Evolutionary conservation across 768 basidiomycete species (phyloP).

Genomic region (Suillus alpinus): DNA sequence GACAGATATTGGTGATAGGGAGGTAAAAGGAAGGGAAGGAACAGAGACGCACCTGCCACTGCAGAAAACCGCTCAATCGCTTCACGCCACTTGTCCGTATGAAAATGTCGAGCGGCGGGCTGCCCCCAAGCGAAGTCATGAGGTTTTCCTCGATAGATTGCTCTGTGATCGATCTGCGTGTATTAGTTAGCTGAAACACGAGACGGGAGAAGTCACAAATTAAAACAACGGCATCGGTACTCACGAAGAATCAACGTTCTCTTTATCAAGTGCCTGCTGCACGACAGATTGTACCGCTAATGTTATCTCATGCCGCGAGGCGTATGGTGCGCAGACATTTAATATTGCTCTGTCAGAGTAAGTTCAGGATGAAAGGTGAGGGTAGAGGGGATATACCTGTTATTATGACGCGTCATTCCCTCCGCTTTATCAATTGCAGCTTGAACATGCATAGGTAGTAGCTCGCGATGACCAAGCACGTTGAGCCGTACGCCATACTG

Average conservation of each 20-base stretch:
- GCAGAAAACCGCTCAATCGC: slow-evolving; percentile 83
- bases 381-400: slow-evolving; percentile 44
- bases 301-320: slow-evolving; percentile 89
- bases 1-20: neutral
- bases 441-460: slow-evolving; percentile 80
- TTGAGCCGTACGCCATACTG: slow-evolving; percentile 81
- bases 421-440: slow-evolving; percentile 70
- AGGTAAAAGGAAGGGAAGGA: neutral
- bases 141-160: slow-evolving; percentile 46
- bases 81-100: slow-evolving; percentile 90
- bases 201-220: slow-evolving; percentile 2
- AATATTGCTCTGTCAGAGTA: slow-evolving; percentile 64
- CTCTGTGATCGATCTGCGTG: neutral
- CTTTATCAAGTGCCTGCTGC: slow-evolving; percentile 31
- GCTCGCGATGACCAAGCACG: slow-evolving; percentile 68
- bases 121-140: slow-evolving; percentile 60
- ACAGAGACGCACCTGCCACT: slow-evolving; percentile 82
- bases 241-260: slow-evolving; percentile 27
- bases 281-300: slow-evolving; percentile 54
- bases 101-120: slow-evolving; percentile 85
- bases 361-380: neutral
- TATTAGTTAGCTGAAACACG: neutral
- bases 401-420: slow-evolving; percentile 69
- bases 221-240: neutral
- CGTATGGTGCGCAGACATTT: slow-evolving; percentile 91